Conservation (phyloP, 805 yeast genomes). For the Danielia reshetovae region DNA sequence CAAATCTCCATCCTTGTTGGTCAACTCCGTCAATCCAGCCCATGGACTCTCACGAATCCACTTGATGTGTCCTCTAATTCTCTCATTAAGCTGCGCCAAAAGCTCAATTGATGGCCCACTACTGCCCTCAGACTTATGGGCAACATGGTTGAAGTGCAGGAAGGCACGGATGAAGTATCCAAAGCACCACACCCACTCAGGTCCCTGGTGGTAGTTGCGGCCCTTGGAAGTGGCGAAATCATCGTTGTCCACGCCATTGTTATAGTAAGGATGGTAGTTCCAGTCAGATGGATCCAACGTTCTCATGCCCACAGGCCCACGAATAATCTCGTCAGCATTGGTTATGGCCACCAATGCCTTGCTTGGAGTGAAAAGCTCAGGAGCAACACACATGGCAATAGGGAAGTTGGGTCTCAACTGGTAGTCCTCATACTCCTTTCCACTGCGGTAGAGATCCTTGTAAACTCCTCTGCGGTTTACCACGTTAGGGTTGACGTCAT, state of each 20-base stretch:
- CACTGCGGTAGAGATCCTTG: slow-evolving; percentile 77
- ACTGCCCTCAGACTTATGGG: slow-evolving; percentile 28
- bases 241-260: slow-evolving; percentile 70
- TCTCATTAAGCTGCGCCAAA: slow-evolving; percentile 53
- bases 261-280: slow-evolving; percentile 88
- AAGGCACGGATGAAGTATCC: slow-evolving; percentile 88
- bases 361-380: slow-evolving; percentile 71
- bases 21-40: slow-evolving; percentile 92
- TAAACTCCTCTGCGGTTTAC: slow-evolving; percentile 91
- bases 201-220: slow-evolving; percentile 96
- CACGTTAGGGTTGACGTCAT: slow-evolving; percentile 56
- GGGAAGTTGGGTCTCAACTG: slow-evolving; percentile 90
- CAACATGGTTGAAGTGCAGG: slow-evolving; percentile 46
- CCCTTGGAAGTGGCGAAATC: slow-evolving; percentile 95
- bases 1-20: slow-evolving; percentile 78
- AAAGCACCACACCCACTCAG: slow-evolving; percentile 94
- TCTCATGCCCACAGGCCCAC: slow-evolving; percentile 90
- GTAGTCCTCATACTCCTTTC: slow-evolving; percentile 90
- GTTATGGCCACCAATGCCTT: slow-evolving; percentile 63
- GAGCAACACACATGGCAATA: slow-evolving; percentile 92
- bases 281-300: slow-evolving; percentile 91
- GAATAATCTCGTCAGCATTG: slow-evolving; percentile 64
- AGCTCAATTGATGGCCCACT: slow-evolving; percentile 46
- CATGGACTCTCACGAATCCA: slow-evolving; percentile 79
- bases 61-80: slow-evolving; percentile 59